Percentiles rank a stretch among this genome's conserved stretches.
These are phyloP conservation scores for Xanthoparmelia taractica DNA, from an alignment of 495 filamentous ascomycete species.

Conservation along the genomic window DNA sequence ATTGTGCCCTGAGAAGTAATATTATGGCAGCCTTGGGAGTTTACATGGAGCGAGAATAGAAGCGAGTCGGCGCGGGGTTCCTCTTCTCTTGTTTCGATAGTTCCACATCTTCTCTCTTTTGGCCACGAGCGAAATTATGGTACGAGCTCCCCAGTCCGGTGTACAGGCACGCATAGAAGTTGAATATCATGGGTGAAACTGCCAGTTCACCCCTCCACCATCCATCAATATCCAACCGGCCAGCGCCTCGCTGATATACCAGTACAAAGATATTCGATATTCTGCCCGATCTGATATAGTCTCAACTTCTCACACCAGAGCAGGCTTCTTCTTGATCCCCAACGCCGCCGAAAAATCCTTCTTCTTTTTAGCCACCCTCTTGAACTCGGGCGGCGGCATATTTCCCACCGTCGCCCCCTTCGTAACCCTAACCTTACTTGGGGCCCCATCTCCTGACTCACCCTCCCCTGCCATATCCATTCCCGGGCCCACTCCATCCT, in stretches of 20 bases:
- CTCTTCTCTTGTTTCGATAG: conserved; percentile 11
- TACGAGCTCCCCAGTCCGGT: not conserved
- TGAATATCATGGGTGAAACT: conserved; percentile 8
- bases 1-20: not conserved
- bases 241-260: not conserved
- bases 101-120: conserved; percentile 12
- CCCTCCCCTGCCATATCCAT: conserved; percentile 33
- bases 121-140: conserved; percentile 8
- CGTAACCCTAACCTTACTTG: conserved; percentile 15
- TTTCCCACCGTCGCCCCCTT: conserved; percentile 29
- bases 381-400: conserved; percentile 61
- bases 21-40: not conserved
- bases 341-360: conserved; percentile 62
- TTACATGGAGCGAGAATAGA: conserved; percentile 8
- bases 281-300: not conserved
- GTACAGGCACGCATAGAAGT: conserved; percentile 15
- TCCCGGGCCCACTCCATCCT: conserved; percentile 19
- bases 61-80: conserved; percentile 5
- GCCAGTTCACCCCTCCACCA: not conserved
- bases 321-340: conserved; percentile 87
- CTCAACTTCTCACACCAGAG: conserved; percentile 33
- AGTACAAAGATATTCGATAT: not conserved
- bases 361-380: conserved; percentile 73
- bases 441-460: conserved; percentile 27
- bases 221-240: not conserved